phyloP scores from a whole-genome alignment of 2,329 filamentous ascomycete genomes.

The Ceratocystiopsis sp. region DNA sequence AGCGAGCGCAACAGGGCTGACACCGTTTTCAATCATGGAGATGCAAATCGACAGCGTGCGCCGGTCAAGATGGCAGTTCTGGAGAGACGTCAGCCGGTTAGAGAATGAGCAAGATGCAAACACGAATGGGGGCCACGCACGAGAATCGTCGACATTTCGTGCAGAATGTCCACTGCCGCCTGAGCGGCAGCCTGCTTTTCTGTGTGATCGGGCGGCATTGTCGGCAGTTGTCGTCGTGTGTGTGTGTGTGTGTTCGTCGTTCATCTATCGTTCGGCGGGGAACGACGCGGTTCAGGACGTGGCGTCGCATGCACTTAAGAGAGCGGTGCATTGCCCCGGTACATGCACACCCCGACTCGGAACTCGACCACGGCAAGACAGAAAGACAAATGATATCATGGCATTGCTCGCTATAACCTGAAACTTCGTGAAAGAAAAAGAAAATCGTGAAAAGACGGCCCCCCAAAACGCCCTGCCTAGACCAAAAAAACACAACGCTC shows the following conservation, averaged over 20 bases:
- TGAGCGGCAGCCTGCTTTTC: constrained; percentile 62
- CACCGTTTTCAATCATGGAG: constrained; percentile 90
- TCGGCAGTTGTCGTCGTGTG: too few species aligned
- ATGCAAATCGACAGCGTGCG: constrained; percentile 88
- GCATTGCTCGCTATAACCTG: neutral
- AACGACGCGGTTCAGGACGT: too few species aligned
- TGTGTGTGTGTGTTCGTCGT: too few species aligned
- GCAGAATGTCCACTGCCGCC: constrained; percentile 66
- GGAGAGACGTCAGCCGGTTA: neutral
- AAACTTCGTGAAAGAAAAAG: neutral
- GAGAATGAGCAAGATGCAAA: neutral
- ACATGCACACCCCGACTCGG: neutral
- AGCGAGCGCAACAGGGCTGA: constrained; percentile 86
- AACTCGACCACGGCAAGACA: neutral
- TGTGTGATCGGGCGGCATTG: constrained; percentile 27
- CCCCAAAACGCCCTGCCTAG: neutral
- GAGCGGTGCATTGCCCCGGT: too few species aligned
- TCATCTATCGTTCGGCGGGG: too few species aligned
- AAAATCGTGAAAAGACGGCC: neutral
- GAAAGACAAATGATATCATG: neutral
- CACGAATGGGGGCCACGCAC: constrained; percentile 30
- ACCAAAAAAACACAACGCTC: neutral
- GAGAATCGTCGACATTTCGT: constrained; percentile 77
- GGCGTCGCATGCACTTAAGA: too few species aligned
- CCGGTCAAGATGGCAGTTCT: constrained; percentile 91